These are phyloP conservation scores for Cercospora citrullina DNA, from an alignment of 2,329 filamentous ascomycete species.

Conservation along the genomic window DNA sequence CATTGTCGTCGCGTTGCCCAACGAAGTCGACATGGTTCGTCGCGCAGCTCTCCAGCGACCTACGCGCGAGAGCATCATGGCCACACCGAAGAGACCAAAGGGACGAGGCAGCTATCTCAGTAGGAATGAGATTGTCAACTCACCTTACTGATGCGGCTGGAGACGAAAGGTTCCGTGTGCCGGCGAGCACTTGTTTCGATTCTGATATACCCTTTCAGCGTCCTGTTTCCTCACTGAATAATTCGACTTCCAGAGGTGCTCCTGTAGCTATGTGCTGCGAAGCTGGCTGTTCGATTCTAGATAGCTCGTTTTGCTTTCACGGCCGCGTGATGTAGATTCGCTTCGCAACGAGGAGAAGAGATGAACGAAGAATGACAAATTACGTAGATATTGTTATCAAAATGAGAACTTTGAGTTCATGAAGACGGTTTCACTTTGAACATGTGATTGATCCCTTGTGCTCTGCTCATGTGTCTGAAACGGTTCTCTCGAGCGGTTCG, in stretches of 20 bases:
- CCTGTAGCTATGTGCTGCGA: neutral
- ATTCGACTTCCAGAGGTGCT: neutral
- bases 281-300: neutral
- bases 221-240: neutral
- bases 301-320: neutral
- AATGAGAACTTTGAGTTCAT: neutral
- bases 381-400: neutral
- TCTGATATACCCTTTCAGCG: slow-evolving; percentile 1
- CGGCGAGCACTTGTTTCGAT: neutral
- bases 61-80: slow-evolving; percentile 85
- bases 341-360: neutral
- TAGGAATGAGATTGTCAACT: slow-evolving; percentile 81
- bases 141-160: slow-evolving; percentile 52
- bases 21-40: slow-evolving; percentile 97
- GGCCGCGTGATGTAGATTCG: neutral
- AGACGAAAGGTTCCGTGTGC: neutral
- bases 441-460: neutral
- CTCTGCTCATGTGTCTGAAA: neutral
- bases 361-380: neutral
- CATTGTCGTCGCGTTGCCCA: slow-evolving; percentile 92
- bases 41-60: slow-evolving; percentile 82
- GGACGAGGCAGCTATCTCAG: slow-evolving; percentile 67
- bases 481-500: neutral
- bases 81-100: slow-evolving; percentile 38
- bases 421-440: neutral